phyloP scores from a whole-genome alignment of 23 red algal genomes.

The Gracilaria domingensis region DNA sequence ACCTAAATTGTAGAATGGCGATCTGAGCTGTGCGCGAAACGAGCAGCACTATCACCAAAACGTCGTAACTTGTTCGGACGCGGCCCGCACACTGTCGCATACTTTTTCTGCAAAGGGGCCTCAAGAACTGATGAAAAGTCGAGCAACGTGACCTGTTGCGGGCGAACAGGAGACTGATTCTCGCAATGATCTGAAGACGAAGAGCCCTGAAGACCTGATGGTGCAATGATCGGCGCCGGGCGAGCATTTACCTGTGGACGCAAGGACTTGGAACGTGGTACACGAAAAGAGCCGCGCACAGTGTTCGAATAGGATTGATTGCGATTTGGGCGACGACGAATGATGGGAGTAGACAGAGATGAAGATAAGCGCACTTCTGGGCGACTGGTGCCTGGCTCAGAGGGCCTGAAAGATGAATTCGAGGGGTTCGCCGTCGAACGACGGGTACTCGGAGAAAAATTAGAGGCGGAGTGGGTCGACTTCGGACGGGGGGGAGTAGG shows the following conservation, averaged over 20 bases:
- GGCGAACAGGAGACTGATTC: not conserved
- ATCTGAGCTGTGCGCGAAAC: not conserved
- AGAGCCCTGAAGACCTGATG: not conserved
- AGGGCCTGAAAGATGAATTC: too few relatives aligned
- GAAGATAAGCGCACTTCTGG: too few relatives aligned
- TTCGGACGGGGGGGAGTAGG: too few relatives aligned
- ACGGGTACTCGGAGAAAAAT: too few relatives aligned
- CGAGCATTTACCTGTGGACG: not conserved
- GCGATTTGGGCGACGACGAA: not conserved
- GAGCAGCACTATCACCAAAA: not conserved
- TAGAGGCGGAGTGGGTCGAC: too few relatives aligned
- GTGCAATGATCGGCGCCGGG: not conserved
- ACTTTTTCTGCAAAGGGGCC: not conserved
- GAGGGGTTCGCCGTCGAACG: too few relatives aligned
- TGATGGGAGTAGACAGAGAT: not conserved
- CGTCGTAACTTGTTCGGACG: not conserved
- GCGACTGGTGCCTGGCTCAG: too few relatives aligned
- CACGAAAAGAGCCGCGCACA: not conserved
- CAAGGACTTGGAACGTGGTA: not conserved
- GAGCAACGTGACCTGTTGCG: constrained; percentile 1
- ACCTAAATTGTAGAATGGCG: not conserved
- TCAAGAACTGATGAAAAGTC: constrained; percentile 12
- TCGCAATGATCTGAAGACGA: not conserved
- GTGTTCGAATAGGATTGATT: not conserved
- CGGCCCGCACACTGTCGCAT: not conserved